These are phyloP conservation scores for Cnidoscolus chayamansa DNA, from an alignment of 441 rosid genomes.

Conservation along the genomic window DNA sequence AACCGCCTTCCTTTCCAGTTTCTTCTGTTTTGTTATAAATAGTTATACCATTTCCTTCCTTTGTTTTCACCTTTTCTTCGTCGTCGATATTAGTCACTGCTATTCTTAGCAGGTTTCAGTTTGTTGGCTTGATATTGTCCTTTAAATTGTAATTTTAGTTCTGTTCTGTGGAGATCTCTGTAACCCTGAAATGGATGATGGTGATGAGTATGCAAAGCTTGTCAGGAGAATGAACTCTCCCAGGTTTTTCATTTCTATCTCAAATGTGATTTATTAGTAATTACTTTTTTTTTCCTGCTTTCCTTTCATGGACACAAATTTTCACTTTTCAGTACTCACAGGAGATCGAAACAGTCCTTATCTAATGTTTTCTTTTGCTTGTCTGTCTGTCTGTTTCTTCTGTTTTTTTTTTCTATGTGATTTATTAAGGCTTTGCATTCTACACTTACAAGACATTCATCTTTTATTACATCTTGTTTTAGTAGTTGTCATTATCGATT, in stretches of 20 bases:
- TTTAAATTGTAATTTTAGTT: background rate
- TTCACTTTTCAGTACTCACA: too few relatives aligned
- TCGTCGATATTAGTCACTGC: background rate
- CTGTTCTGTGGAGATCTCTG: background rate
- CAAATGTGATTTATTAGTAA: background rate
- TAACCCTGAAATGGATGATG: slow-evolving; percentile 35
- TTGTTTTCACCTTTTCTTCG: background rate
- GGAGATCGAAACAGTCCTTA: too few relatives aligned
- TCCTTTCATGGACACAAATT: too few relatives aligned
- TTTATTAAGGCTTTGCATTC: too few relatives aligned
- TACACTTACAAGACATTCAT: too few relatives aligned
- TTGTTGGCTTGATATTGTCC: background rate
- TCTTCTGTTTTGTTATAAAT: slow-evolving; percentile 5
- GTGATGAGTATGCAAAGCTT: slow-evolving; percentile 52
- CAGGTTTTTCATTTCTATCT: slow-evolving; percentile 27
- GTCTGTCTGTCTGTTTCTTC: too few relatives aligned
- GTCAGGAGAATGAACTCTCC: slow-evolving; percentile 53
- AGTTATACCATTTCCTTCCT: background rate
- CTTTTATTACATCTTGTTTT: too few relatives aligned
- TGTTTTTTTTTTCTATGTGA: too few relatives aligned
- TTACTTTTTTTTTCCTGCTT: background rate
- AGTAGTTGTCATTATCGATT: too few relatives aligned
- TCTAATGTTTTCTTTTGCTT: too few relatives aligned
- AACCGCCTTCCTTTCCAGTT: background rate
- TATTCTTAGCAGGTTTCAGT: background rate